Evolutionary conservation across 192 early-diverging fungal species (phyloP).

Genomic region (Anaeromyces robustus): DNA sequence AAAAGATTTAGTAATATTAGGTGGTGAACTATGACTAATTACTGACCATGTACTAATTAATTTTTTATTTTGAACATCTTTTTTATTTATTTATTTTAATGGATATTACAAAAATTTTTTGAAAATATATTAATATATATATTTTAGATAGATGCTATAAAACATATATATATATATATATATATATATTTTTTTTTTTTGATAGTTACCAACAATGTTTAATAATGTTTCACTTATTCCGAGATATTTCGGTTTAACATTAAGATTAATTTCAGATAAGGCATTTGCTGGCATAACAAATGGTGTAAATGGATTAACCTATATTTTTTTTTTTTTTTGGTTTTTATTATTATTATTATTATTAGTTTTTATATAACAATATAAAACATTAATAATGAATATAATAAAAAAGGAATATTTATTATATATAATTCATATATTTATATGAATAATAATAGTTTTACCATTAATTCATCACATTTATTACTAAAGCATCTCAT

Average conservation of each 20-base stretch:
- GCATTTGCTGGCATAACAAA: conserved; percentile 3
- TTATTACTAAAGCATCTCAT: not conserved
- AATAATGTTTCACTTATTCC: not conserved
- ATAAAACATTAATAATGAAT: no score
- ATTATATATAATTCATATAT: no score
- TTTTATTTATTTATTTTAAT: no score
- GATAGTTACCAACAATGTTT: not conserved
- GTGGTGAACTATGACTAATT: conserved; percentile 1
- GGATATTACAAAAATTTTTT: no score
- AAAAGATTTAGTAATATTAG: conserved; percentile 3
- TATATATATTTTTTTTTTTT: no score
- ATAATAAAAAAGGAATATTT: no score
- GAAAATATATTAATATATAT: no score
- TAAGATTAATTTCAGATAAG: not conserved
- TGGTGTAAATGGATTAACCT: not conserved
- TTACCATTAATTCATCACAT: conserved; percentile 1
- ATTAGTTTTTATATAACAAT: not conserved
- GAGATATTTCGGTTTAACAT: not conserved
- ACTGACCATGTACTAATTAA: conserved; percentile 2
- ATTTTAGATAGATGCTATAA: no score
- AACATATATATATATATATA: no score
- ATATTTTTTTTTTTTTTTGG: not conserved
- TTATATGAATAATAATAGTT: no score
- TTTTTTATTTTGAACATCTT: not conserved
- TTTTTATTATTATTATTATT: not conserved